phyloP scores from a whole-genome alignment of 1,284 basidiomycete genomes.

The Irpex sp. region DNA sequence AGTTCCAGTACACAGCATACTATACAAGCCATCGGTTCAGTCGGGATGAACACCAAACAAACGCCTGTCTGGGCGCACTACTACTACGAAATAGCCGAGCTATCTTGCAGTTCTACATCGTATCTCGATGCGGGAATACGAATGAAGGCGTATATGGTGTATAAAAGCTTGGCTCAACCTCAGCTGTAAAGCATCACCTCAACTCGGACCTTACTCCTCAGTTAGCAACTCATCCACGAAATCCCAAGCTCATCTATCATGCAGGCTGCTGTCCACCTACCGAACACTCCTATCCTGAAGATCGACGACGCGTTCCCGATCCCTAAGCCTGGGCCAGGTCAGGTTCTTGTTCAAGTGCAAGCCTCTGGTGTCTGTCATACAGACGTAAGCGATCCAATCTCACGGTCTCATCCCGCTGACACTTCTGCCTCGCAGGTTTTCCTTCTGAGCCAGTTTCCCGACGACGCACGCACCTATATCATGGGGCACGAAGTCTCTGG shows the following conservation, averaged over 20 bases:
- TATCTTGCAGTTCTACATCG: no score
- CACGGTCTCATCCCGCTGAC: not conserved
- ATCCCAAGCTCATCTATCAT: constrained; percentile 6
- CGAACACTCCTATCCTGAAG: constrained; percentile 16
- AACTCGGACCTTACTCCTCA: no score
- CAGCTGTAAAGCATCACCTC: no score
- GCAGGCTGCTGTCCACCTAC: constrained; percentile 21
- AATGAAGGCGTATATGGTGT: no score
- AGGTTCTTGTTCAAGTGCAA: constrained; percentile 26
- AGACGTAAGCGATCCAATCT: constrained; percentile 14
- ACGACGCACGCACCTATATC: constrained; percentile 20
- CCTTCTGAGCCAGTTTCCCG: constrained; percentile 16
- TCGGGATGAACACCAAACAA: no score
- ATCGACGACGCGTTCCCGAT: constrained; percentile 20
- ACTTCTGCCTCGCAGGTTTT: not conserved
- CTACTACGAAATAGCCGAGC: no score
- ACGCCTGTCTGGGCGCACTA: no score
- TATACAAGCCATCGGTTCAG: no score
- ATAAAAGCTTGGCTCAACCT: no score
- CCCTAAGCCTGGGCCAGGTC: constrained; percentile 17
- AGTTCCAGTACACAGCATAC: no score
- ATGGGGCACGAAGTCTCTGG: constrained; percentile 26
- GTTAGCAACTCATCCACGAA: no score
- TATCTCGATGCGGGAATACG: no score
- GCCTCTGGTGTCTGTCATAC: constrained; percentile 26